These are phyloP conservation scores for Termitomyces sp. DNA, from an alignment of 768 basidiomycete species.

Conservation along the genomic window DNA sequence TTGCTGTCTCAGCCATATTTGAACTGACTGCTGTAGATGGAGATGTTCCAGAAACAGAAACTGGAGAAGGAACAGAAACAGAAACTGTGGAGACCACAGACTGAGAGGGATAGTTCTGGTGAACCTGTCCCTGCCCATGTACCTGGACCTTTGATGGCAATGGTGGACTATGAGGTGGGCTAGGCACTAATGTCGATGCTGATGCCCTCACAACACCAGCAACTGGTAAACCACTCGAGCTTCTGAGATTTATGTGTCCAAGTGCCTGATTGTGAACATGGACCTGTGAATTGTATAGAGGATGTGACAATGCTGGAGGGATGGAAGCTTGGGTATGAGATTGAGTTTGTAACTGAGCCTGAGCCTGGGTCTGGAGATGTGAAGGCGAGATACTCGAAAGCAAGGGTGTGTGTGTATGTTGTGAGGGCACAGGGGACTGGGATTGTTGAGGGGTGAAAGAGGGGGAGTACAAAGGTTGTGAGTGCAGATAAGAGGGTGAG, in stretches of 20 bases:
- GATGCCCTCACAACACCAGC: background rate
- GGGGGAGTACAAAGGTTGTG: background rate
- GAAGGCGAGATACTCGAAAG: background rate
- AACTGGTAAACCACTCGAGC: too few species aligned
- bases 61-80: background rate
- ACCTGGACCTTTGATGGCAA: background rate
- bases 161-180: background rate
- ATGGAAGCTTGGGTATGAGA: background rate
- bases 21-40: background rate
- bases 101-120: background rate
- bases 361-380: background rate
- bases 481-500: background rate
- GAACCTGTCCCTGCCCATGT: background rate
- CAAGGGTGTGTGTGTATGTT: conserved; percentile 2
- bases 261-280: background rate
- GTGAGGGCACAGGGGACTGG: background rate
- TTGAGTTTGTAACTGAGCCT: background rate
- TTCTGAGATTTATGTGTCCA: background rate
- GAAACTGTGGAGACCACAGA: background rate
- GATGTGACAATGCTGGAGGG: background rate
- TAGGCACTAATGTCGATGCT: background rate
- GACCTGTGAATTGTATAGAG: background rate
- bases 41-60: background rate
- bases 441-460: background rate
- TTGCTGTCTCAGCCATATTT: background rate